Evolutionary conservation across 352 stramenopile species (phyloP), one percentile per base, ranked within the genome.

Genomic region (Phytophthora melonis): DNA sequence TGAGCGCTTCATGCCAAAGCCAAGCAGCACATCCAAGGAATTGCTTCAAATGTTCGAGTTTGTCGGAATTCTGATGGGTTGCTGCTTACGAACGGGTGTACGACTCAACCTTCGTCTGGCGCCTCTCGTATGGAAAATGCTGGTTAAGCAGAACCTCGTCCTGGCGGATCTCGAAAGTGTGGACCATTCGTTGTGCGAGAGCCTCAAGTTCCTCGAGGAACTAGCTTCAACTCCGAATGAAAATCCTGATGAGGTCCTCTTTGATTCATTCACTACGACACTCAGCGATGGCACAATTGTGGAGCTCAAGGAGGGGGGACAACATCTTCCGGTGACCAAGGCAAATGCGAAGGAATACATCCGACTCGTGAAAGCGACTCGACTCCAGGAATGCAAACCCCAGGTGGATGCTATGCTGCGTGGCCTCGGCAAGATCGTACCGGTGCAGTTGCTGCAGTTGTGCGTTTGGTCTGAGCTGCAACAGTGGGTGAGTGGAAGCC

Each of bases 401-500:
- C 88, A 95, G 63, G 84, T 95, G 4, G 86, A 93, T 36, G 86
- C 88, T 3, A 93, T 95, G 58, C 68, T 95, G 10, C 79, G 81
- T 3, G 88, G 88, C 4, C 80, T 95, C 3, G 79, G 81, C 30
- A 90, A 84, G 49, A 93, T 95, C 19, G 83, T 95, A 14, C 88
- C 88, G 0, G 68, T 89, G 1, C 77, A 90, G 36, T 68, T 93
- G 25, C 78, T 95, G 1, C 84, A 92, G 63, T 52, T 95, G n/a
- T 95, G 85, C 21, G 85, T 90, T 30, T 95, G 88, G 88, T 81
- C 75, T 9, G 88, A 95, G 49, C 81, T 95, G 36, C 88, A 93
- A 68, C 86, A 93, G 58, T 93, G 84, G 84, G 82, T 95, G 10
- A 91, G 88, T 56, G 88, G 88, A 27, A 93, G 83, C 32, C 81